Evolutionary conservation across 2,329 filamentous ascomycete genomes (phyloP).

Genomic region (Venturiaceae sp.): DNA sequence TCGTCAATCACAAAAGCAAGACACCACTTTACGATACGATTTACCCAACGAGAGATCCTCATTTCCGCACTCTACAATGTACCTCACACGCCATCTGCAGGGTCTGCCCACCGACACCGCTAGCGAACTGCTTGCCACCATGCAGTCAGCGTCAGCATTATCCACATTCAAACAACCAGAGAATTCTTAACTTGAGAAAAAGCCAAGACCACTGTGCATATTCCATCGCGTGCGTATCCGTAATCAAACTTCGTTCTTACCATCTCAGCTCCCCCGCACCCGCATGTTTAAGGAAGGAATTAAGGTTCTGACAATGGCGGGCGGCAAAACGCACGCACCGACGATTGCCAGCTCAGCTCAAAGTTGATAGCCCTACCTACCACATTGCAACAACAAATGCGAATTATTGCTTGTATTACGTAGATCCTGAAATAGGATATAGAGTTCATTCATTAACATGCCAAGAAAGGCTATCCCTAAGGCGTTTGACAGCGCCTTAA

Average conservation of each 20-base stretch:
- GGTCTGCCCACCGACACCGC: not conserved
- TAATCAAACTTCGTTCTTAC: no score
- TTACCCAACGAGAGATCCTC: no score
- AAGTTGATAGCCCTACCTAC: not conserved
- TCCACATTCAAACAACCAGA: not conserved
- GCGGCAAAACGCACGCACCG: not conserved
- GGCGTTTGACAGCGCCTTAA: no score
- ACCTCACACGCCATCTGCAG: not conserved
- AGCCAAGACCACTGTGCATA: not conserved
- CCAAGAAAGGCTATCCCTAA: no score
- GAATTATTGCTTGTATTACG: no score
- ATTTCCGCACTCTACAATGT: not conserved
- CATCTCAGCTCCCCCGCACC: not conserved
- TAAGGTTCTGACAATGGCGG: not conserved
- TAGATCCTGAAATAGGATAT: no score
- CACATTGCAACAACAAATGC: no score
- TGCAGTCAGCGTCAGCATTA: not conserved
- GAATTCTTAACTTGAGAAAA: not conserved
- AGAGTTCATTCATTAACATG: no score
- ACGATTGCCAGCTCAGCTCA: not conserved
- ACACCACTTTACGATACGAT: not conserved
- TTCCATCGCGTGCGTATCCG: not conserved
- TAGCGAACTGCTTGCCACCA: not conserved
- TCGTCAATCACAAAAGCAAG: not conserved
- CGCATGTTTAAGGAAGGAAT: no score